Base-by-base conservation (phyloP, 768 basidiomycete genomes). In the Lentinula boryana region DNA sequence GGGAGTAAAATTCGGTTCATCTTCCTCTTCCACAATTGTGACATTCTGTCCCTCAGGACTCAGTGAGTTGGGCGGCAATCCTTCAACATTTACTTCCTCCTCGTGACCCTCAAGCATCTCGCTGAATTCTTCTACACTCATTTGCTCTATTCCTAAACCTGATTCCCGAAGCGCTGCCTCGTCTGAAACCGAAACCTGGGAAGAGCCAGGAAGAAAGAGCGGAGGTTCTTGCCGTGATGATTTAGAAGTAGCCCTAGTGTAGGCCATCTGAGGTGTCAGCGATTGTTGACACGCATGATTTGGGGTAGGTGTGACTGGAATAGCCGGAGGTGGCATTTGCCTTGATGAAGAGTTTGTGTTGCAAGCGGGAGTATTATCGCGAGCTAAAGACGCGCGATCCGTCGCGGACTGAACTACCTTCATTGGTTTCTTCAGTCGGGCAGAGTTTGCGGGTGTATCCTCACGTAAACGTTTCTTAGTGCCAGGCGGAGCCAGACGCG, bases 91-190 rank as follows among this genome's bases (percentile, higher is more conserved):
- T 3, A 81, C 80, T 65, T 87, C 86, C 62, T 83, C 82, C 10
- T 79, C 84, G 2, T 85, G 84, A 31, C 76, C 84, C 57, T 84
- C 83, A 18, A 87, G 70, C 75, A 88, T 77, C 27, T 79, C 83
- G 21, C 74, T 77, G 38, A 91, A 70, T 68, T 90, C 88, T 23
- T 83, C 79, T 5, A 71, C 77, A 61, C 78, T 75, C 88, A 91
- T 89, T 62, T 78, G 68, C 66, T 89, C 88, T 23, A 87, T 75
- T 2, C 86, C 88, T 32, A 92, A 72, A 4, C 89, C 89, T 1
- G 86, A 84, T 31, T 76, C 78, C 40, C 77, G 77, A 49, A 91
- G 75, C 5, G 77, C 75, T 55, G 78, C 81, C 64, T 78, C 75
- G 40, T 84, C 80, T 33, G 76, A 78, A 32, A 75, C 76, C 3